Conservation (phyloP, 225 moss, liverwort and hornwort species). For the Takakia lepidozioides region DNA sequence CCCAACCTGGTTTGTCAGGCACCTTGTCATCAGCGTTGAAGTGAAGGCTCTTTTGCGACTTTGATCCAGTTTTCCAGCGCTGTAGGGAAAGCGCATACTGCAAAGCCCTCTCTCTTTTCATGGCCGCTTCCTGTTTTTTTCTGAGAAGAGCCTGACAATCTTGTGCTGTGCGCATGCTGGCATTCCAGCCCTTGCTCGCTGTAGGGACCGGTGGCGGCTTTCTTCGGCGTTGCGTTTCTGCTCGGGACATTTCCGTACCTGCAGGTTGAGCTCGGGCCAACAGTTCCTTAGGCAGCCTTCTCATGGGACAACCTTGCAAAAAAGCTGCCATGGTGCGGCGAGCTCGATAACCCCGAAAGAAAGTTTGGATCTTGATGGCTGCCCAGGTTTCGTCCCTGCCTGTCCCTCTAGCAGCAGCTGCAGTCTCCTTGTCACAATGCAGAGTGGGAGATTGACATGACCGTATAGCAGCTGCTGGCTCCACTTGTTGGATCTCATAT, state of each 20-base stretch:
- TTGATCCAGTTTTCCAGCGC: slow-evolving; percentile 29
- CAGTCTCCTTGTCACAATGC: no score
- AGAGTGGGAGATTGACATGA: no score
- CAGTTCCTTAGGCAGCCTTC: slow-evolving; percentile 19
- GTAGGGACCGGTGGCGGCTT: slow-evolving; percentile 12
- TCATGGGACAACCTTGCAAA: slow-evolving; percentile 7
- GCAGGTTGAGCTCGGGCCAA: slow-evolving; percentile 14
- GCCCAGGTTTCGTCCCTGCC: slow-evolving; percentile 16
- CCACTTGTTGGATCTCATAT: no score
- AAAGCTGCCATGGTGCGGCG: slow-evolving; percentile 15
- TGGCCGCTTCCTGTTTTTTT: slow-evolving; percentile 33
- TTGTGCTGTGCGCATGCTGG: slow-evolving; percentile 35
- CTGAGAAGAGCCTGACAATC: slow-evolving; percentile 36
- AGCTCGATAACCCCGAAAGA: slow-evolving; percentile 23
- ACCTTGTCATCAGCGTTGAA: slow-evolving; percentile 21
- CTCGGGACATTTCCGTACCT: slow-evolving; percentile 35
- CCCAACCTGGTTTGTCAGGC: slow-evolving; percentile 41
- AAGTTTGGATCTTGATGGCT: slow-evolving; percentile 31
- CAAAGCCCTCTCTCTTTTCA: slow-evolving; percentile 40
- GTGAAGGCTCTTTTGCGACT: slow-evolving; percentile 21
- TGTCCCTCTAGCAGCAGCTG: no score
- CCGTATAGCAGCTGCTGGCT: no score
- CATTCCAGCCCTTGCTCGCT: slow-evolving; percentile 40
- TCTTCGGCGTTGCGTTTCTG: slow-evolving; percentile 13
- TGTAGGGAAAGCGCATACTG: slow-evolving; percentile 39